A percentile compares a stretch with the other conserved stretches of the same genome.
Evolutionary conservation across 2,329 filamentous ascomycete species (phyloP).

Genomic region (Alternaria tenuissima): DNA sequence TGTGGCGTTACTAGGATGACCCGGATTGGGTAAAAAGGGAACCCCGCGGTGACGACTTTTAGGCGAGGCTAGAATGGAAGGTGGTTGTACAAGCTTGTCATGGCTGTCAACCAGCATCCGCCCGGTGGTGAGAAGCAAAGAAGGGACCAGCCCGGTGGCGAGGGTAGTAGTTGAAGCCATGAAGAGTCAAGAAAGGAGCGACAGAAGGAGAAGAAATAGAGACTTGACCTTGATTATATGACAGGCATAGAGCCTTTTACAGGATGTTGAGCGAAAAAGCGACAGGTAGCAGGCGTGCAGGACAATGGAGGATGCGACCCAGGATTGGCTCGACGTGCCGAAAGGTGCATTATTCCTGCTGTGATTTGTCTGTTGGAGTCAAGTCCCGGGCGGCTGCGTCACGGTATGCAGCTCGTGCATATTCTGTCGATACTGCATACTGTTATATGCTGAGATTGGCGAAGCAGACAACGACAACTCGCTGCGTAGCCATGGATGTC

Average conservation of each 20-base stretch:
- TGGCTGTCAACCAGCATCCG: neutral
- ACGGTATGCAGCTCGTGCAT: slow-evolving; percentile 10
- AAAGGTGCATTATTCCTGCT: slow-evolving; percentile 4
- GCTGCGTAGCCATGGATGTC: neutral
- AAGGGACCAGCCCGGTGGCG: slow-evolving; percentile 7
- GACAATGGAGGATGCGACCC: slow-evolving; percentile 14
- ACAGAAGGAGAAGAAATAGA: neutral
- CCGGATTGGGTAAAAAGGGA: neutral
- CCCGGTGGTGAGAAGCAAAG: neutral
- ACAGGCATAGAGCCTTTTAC: slow-evolving; percentile 13
- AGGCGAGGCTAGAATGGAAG: slow-evolving; percentile 8
- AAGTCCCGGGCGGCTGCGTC: slow-evolving; percentile 15
- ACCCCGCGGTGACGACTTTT: neutral
- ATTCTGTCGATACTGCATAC: slow-evolving; percentile 17
- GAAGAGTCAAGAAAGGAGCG: neutral
- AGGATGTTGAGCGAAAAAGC: slow-evolving; percentile 19
- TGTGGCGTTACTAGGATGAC: neutral
- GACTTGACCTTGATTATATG: neutral
- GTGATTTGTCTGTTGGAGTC: slow-evolving; percentile 10
- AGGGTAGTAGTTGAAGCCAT: slow-evolving; percentile 13
- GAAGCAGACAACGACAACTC: slow-evolving; percentile 20
- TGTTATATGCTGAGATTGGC: slow-evolving; percentile 20
- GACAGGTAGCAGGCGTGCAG: slow-evolving; percentile 23
- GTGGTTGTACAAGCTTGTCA: slow-evolving; percentile 11
- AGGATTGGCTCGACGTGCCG: slow-evolving; percentile 25